These are phyloP conservation scores for Cladosporium sp. DNA, from an alignment of 2,329 filamentous ascomycete genomes.

Conservation along the genomic window DNA sequence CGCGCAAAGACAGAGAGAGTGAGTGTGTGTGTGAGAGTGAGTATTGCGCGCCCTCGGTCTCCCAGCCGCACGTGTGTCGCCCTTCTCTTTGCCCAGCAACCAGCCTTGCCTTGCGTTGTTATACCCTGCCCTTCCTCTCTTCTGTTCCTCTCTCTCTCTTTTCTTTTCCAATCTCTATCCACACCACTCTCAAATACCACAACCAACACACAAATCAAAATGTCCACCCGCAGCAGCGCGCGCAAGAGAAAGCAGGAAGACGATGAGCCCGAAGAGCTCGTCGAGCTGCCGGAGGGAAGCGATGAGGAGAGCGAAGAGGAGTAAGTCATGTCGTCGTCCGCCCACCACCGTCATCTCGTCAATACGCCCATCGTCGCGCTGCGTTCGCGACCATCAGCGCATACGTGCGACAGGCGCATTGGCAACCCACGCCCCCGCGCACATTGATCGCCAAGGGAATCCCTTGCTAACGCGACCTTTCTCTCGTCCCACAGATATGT, in stretches of 20 bases:
- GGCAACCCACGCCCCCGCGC: too few species aligned
- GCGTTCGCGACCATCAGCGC: not conserved
- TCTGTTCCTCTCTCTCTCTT: slow-evolving; percentile 1
- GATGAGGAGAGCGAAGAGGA: slow-evolving; percentile 39
- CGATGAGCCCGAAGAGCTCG: slow-evolving; percentile 40
- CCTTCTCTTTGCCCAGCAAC: slow-evolving; percentile 7
- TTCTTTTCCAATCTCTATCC: not conserved
- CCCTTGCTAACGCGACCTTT: not conserved
- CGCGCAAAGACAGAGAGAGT: not conserved
- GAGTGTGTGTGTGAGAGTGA: not conserved
- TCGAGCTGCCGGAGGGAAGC: slow-evolving; percentile 36
- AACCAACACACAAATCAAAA: not conserved
- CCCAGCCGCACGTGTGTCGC: not conserved
- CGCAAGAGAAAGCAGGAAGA: slow-evolving; percentile 41
- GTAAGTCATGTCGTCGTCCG: slow-evolving; percentile 33
- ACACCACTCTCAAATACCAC: not conserved
- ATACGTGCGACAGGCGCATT: not conserved
- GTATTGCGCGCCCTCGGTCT: not conserved
- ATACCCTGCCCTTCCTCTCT: not conserved
- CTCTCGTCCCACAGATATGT: slow-evolving; percentile 1
- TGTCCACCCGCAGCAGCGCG: slow-evolving; percentile 5
- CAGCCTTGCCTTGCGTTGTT: not conserved
- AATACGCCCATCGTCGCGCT: too few species aligned
- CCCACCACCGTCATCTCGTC: not conserved
- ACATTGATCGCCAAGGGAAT: too few species aligned